A percentile compares a stretch with the other conserved stretches of the same genome.
phyloP scores from a whole-genome alignment of 73 alveolate genomes.

The Breviolum minutum region DNA sequence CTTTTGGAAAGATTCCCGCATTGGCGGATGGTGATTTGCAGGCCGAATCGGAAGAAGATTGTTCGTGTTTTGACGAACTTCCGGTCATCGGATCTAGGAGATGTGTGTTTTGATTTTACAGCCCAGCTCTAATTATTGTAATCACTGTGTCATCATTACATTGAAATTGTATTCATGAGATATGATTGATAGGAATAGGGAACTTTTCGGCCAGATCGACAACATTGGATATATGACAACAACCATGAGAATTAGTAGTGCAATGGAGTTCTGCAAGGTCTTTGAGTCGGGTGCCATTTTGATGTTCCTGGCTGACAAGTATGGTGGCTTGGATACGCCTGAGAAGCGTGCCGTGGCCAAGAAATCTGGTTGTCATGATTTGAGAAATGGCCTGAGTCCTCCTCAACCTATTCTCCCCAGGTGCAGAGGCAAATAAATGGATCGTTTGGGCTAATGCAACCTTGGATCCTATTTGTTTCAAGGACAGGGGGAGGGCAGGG shows the following conservation, averaged over 20 bases:
- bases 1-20: slow-evolving; percentile 80
- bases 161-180: too few relatives aligned
- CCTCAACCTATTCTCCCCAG: not conserved
- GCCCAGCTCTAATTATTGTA: too few relatives aligned
- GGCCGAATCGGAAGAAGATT: not conserved
- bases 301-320: slow-evolving; percentile 93
- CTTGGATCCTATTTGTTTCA: slow-evolving; percentile 86
- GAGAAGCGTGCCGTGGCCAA: slow-evolving; percentile 54
- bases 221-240: too few relatives aligned
- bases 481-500: not conserved
- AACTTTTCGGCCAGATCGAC: too few relatives aligned
- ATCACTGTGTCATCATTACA: too few relatives aligned
- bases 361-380: not conserved
- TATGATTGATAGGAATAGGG: too few relatives aligned
- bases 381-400: not conserved
- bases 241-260: too few relatives aligned
- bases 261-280: slow-evolving; percentile 40
- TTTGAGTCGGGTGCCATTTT: slow-evolving; percentile 92
- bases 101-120: too few relatives aligned
- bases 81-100: too few relatives aligned
- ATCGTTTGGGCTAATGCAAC: slow-evolving; percentile 91
- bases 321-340: slow-evolving; percentile 85
- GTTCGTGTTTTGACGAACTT: not conserved
- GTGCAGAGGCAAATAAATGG: slow-evolving; percentile 86
- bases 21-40: slow-evolving; percentile 52